Evolutionary conservation across 306 rosid species (phyloP).

Genomic region (Quercus robur): DNA sequence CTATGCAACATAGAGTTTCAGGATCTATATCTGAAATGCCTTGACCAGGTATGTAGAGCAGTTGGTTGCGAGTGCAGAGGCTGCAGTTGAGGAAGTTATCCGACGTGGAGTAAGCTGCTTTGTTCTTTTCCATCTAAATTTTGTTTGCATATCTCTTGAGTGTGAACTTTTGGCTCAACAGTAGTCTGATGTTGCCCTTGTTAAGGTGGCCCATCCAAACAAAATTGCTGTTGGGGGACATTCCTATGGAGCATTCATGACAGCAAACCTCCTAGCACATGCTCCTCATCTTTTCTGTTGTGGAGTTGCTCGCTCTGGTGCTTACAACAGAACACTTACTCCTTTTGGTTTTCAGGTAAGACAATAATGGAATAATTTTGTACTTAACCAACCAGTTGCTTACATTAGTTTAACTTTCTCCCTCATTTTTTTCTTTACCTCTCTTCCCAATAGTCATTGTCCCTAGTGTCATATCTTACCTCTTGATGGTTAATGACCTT

Average conservation of each 20-base stretch:
- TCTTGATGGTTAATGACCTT: constrained; percentile 12
- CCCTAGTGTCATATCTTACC: constrained; percentile 1
- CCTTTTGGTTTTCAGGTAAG: constrained; percentile 98
- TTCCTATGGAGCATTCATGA: constrained; percentile 99
- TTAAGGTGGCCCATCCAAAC: constrained; percentile 87
- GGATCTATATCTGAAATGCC: constrained; percentile 21
- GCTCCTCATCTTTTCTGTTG: constrained; percentile 98
- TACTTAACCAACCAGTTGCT: neutral
- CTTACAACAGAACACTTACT: constrained; percentile 96
- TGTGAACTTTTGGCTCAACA: constrained; percentile 12
- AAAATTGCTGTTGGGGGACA: constrained; percentile 98
- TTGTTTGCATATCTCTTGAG: neutral
- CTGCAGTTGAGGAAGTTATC: constrained; percentile 92
- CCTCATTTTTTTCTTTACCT: neutral
- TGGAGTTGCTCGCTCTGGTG: constrained; percentile 99
- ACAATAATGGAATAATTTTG: neutral
- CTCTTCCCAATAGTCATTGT: constrained; percentile 14
- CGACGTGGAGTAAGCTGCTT: constrained; percentile 73
- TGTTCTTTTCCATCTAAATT: constrained; percentile 6
- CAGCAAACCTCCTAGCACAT: constrained; percentile 96
- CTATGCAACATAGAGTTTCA: constrained; percentile 6
- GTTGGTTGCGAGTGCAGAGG: constrained; percentile 93
- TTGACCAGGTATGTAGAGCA: constrained; percentile 82
- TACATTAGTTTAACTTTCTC: neutral
- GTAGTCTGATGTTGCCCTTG: constrained; percentile 19